Conservation (phyloP, 495 filamentous ascomycete genomes). For the Sordaria brevicollis region DNA sequence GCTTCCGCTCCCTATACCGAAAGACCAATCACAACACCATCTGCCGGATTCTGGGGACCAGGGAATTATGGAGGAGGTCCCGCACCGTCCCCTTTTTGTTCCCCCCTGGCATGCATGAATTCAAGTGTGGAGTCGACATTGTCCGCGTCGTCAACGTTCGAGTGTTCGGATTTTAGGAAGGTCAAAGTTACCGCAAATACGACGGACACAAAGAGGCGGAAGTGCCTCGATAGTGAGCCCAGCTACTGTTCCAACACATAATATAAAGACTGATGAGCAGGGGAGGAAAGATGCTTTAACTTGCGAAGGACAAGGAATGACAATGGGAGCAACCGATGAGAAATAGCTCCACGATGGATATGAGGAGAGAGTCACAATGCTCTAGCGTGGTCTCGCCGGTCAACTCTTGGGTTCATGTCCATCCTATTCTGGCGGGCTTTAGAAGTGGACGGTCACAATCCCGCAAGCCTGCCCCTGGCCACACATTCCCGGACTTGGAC, state of each 20-base stretch:
- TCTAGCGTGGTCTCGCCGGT: background rate
- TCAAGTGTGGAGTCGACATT: background rate
- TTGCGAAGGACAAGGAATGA: background rate
- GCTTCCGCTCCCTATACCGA: conserved; percentile 1
- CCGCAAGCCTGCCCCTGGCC: background rate
- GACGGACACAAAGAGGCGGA: background rate
- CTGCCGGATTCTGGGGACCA: background rate
- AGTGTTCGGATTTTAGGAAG: background rate
- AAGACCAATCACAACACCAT: background rate
- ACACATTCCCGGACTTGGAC: background rate
- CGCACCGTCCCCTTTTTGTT: background rate
- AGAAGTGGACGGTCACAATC: background rate
- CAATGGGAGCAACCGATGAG: background rate
- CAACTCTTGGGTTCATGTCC: background rate
- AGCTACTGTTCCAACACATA: background rate
- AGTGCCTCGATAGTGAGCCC: background rate
- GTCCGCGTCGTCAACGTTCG: background rate
- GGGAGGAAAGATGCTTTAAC: background rate
- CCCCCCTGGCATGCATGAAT: background rate
- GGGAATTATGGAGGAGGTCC: background rate
- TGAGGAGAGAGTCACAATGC: background rate
- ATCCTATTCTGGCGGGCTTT: background rate
- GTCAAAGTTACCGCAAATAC: background rate
- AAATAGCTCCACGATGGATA: background rate
- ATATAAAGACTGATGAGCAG: background rate